Evolutionary conservation across 2,329 filamentous ascomycete genomes (phyloP), one percentile per base, ranked within the genome.

Genomic region (Trichoderma citrinoviride): DNA sequence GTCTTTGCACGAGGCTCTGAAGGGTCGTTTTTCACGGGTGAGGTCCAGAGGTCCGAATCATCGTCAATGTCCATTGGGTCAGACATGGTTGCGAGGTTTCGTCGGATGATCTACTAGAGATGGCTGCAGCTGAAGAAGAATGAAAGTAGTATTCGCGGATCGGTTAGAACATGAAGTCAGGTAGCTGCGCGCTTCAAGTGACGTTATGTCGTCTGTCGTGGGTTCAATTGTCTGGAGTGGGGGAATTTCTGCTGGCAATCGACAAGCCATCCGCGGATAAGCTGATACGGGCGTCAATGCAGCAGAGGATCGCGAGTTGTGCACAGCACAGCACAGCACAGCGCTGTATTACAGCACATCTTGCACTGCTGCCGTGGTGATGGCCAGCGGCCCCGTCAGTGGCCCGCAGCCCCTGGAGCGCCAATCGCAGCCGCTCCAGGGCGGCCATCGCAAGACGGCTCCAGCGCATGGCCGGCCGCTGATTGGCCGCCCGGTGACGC

Each of bases 11-110:
- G 75, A 69, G 73, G 67, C n/a, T 70, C 68, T 44, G 70, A 68
- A 53, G 71, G 70, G 56, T 72, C 68, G 61, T 75, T 69, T 27
- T 77, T 76, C 40, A 73, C 73, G 41, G 80, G 79, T 10, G 82
- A 84, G 43, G 77, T 75, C 77, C 81, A 82, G 57, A 82, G 76
- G 66, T 82, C 81, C n/a, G 78, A 75, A 66, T 83, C 79, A 27
- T 81, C 83, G 68, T 81, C 83, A 68, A 79, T 76, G 65, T 82
- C 77, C 50, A 74, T 74, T 60, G 79, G 72, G 73, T 81, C 80
- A 41, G 79, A 75, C 81, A 84, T 83, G 19, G 27, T 17, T 40
- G 27, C 14, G 55, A 37, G 1, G 19, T 33, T 49, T 37, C 14
- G 19, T 50, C 23, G 25, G 25, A 21, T 21, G 37, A 17, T 17